A percentile compares a stretch with the other conserved stretches of the same genome.
phyloP scores from a whole-genome alignment of 1,284 basidiomycete species.

The Moniliophthora roreri region DNA sequence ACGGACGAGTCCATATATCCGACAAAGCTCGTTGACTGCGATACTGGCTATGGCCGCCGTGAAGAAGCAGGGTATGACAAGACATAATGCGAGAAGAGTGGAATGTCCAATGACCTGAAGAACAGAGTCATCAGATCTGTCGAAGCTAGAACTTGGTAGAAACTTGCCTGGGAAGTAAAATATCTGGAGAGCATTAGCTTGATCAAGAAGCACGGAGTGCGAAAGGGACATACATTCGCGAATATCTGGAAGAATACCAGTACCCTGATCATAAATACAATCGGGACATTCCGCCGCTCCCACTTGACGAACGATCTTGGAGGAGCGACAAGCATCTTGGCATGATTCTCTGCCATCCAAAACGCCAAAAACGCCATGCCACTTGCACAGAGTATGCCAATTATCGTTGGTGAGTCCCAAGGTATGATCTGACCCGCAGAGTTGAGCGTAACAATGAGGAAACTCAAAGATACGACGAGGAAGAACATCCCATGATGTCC shows the following conservation, averaged over 20 bases:
- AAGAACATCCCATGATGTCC: constrained; percentile 27
- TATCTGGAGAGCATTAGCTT: constrained; percentile 19
- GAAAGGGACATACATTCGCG: constrained; percentile 23
- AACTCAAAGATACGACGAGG: constrained; percentile 23
- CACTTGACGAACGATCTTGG: constrained; percentile 27
- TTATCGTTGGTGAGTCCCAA: constrained; percentile 30
- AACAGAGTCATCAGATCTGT: neutral
- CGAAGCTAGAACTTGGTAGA: neutral
- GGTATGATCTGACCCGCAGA: constrained; percentile 30
- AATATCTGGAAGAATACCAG: constrained; percentile 33
- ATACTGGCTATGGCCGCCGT: constrained; percentile 28
- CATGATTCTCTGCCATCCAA: constrained; percentile 28
- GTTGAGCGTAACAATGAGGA: constrained; percentile 30
- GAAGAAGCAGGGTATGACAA: constrained; percentile 30
- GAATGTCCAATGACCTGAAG: constrained; percentile 32
- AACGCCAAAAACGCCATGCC: constrained; percentile 26
- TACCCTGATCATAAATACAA: constrained; percentile 28
- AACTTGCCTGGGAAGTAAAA: constrained; percentile 32
- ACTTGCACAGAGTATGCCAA: constrained; percentile 27
- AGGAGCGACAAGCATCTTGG: constrained; percentile 27
- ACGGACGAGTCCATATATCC: constrained; percentile 21
- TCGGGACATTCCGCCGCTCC: constrained; percentile 33
- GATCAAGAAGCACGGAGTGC: constrained; percentile 7
- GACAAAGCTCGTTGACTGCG: constrained; percentile 20
- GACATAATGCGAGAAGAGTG: constrained; percentile 25